A percentile compares a stretch with the other conserved stretches of the same genome.
phyloP scores from a whole-genome alignment of 305 asterid genomes.

The Rubia balearica region DNA sequence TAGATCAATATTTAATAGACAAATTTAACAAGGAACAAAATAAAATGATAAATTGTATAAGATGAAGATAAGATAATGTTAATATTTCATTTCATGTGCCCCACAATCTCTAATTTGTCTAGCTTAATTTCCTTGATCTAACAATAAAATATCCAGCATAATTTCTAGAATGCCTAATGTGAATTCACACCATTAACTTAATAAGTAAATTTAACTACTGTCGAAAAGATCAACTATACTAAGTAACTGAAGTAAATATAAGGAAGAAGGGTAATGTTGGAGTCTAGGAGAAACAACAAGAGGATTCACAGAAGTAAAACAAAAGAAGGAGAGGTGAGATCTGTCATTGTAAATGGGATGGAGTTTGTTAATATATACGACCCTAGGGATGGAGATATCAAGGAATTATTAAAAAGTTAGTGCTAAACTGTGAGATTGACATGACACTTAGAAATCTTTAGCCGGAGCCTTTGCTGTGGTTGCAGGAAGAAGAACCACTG shows the following conservation, averaged over 20 bases:
- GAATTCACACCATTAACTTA: background rate
- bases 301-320: background rate
- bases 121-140: background rate
- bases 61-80: no score
- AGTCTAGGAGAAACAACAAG: no score
- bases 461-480: background rate
- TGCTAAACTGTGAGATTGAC: background rate
- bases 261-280: no score
- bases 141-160: background rate
- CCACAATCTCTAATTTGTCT: background rate
- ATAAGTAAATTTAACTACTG: background rate
- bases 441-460: background rate
- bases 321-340: background rate
- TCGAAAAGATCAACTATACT: background rate
- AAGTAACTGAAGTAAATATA: no score
- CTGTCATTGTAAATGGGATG: background rate
- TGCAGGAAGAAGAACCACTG: background rate
- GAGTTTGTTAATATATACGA: background rate
- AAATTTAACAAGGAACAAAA: background rate
- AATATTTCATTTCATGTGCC: background rate
- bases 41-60: no score
- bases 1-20: background rate
- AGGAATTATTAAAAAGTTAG: no score
- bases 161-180: background rate
- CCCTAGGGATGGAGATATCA: background rate